Conservation (phyloP, 2,329 filamentous ascomycete species). For the Pyrenophora seminiperda region DNA sequence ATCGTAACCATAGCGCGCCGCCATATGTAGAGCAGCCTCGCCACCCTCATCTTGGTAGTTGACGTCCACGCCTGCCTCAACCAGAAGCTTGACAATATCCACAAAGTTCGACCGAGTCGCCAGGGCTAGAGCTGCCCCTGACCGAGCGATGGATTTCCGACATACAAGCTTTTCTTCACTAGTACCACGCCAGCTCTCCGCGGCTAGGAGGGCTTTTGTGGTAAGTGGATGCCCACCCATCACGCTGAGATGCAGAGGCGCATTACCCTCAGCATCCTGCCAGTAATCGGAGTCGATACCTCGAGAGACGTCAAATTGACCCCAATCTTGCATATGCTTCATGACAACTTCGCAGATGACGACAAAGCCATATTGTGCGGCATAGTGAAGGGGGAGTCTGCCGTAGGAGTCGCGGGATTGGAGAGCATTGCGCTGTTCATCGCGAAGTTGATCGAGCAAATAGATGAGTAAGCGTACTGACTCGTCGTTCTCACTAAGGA, state of each 20-base stretch:
- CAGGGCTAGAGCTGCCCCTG: constrained; percentile 83
- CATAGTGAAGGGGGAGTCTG: constrained; percentile 87
- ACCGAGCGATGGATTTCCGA: constrained; percentile 75
- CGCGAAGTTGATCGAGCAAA: constrained; percentile 70
- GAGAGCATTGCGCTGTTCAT: constrained; percentile 70
- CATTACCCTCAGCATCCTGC: constrained; percentile 92
- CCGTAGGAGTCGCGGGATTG: constrained; percentile 76
- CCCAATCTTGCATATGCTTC: constrained; percentile 86
- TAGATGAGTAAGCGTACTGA: constrained; percentile 70
- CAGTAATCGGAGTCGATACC: constrained; percentile 86
- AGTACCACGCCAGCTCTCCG: constrained; percentile 75
- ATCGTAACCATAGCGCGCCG: constrained; percentile 83
- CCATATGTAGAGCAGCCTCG: constrained; percentile 90
- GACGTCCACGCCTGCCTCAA: constrained; percentile 87
- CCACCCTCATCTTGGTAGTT: constrained; percentile 91
- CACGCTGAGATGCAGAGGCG: constrained; percentile 89
- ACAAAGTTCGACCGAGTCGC: constrained; percentile 88
- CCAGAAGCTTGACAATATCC: constrained; percentile 82
- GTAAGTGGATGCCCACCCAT: constrained; percentile 89
- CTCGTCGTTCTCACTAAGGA: constrained; percentile 72
- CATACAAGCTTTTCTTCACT: constrained; percentile 66
- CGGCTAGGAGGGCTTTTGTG: constrained; percentile 77
- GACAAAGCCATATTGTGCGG: constrained; percentile 91
- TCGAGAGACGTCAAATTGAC: constrained; percentile 78
- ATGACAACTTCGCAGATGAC: constrained; percentile 88